Percentiles rank a stretch among this genome's conserved stretches.
These are phyloP conservation scores for Pleurostoma richardsiae DNA, from an alignment of 2,329 filamentous ascomycete species.

Conservation along the genomic window DNA sequence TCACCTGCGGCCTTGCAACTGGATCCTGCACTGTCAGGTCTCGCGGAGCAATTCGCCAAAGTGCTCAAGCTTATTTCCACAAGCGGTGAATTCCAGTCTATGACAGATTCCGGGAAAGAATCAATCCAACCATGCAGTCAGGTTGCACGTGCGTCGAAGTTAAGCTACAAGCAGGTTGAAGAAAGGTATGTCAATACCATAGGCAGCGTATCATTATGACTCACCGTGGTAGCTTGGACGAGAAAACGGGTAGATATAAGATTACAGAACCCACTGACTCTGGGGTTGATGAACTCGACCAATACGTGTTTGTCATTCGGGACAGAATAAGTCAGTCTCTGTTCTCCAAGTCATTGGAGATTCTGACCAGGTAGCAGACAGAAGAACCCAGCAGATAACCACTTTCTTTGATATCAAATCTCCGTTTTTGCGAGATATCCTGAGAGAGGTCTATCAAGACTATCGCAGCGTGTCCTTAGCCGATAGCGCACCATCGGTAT, in stretches of 20 bases:
- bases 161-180: not conserved
- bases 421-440: conserved; percentile 1
- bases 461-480: conserved; percentile 1
- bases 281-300: conserved; percentile 3
- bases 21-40: not conserved
- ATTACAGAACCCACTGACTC: conserved; percentile 3
- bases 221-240: conserved; percentile 9
- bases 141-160: not conserved
- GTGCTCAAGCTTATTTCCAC: not conserved
- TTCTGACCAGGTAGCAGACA: not conserved
- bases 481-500: not conserved
- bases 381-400: not conserved
- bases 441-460: conserved; percentile 4
- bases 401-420: conserved; percentile 7
- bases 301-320: conserved; percentile 10
- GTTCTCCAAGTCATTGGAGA: conserved; percentile 5
- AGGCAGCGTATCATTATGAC: not conserved
- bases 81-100: not conserved
- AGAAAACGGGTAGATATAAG: not conserved
- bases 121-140: not conserved
- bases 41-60: not conserved
- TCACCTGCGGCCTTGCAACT: too few species aligned
- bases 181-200: not conserved
- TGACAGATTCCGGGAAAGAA: not conserved
- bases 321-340: conserved; percentile 7